Base-by-base conservation (phyloP, 1,284 basidiomycete species). In the Coniophora puteana region DNA sequence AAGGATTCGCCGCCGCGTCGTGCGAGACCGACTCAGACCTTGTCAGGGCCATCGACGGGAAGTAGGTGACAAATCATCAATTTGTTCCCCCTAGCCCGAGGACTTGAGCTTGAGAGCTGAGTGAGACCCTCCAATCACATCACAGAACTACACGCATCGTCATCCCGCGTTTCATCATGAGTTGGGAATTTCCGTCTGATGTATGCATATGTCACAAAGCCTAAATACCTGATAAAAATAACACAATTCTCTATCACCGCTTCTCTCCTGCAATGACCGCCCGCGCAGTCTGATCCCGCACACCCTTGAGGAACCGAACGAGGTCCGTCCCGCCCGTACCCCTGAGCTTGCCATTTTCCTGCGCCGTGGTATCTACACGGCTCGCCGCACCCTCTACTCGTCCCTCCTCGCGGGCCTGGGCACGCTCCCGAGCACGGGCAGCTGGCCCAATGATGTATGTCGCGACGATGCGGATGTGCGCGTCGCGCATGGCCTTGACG, bases 311-410 rank as follows among this genome's bases (percentile, higher is more conserved):
- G 55, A 94, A 93, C 48, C 71, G 75, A 33, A 89, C 83, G 37
- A 94, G 66, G 40, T 86, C 78, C 1, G 91, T 94, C 0, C 93
- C 93, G 1, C 93, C 93, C 0, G 93, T 95, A 1, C 92, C 92
- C 52, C 78, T 80, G 45, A 89, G 43, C 49, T 44, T 63, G 51
- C 55, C 59, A 16, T 47, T 51, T 14, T 43, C 49, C 22, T 50
- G 55, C 20, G 41, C 49, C 18, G 36, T 40, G 24, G 33, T 38
- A 30, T 43, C 24, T 16, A 34, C 41, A 21, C 43, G 40, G 38
- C 36, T 32, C 39, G 25, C 43, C 36, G 26, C 43, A 10, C 27
- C 25, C 24, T 49, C 43, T 11, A 41, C 47, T n/a, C n/a, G n/a
- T n/a, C n/a, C n/a, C n/a, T n/a, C n/a, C 14, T 46, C 48, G n/a